Evolutionary conservation across 2,329 filamentous ascomycete species (phyloP).

Genomic region (Pseudogymnoascus sp.): DNA sequence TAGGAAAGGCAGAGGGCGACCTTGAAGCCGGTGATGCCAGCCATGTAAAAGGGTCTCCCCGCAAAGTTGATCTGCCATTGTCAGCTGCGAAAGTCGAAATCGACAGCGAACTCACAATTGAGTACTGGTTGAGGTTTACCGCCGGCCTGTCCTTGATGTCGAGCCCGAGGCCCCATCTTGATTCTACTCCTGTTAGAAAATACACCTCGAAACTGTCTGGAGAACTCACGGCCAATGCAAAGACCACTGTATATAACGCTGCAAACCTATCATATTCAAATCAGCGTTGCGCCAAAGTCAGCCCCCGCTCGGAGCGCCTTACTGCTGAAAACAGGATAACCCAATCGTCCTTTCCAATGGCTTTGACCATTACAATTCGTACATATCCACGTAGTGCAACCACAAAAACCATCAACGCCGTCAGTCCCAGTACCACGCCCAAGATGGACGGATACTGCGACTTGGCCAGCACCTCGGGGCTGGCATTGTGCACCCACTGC

Average conservation of each 20-base stretch:
- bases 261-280: slow-evolving; percentile 9
- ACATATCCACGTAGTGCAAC: slow-evolving; percentile 36
- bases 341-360: slow-evolving; percentile 41
- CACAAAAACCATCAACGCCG: slow-evolving; percentile 35
- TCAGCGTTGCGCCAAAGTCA: neutral
- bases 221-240: slow-evolving; percentile 41
- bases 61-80: slow-evolving; percentile 40
- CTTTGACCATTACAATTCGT: slow-evolving; percentile 37
- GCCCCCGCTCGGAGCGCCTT: slow-evolving; percentile 22
- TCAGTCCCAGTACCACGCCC: slow-evolving; percentile 40
- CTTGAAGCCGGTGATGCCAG: slow-evolving; percentile 51
- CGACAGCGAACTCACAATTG: slow-evolving; percentile 24
- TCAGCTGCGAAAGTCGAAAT: neutral
- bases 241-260: slow-evolving; percentile 40
- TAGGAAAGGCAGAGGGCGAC: slow-evolving; percentile 47
- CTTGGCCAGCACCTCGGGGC: slow-evolving; percentile 37
- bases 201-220: neutral
- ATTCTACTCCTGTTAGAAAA: slow-evolving; percentile 33
- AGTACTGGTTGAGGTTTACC: slow-evolving; percentile 39
- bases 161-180: slow-evolving; percentile 46
- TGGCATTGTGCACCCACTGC: slow-evolving; percentile 45
- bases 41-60: slow-evolving; percentile 47
- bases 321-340: slow-evolving; percentile 33
- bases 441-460: slow-evolving; percentile 45
- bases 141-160: slow-evolving; percentile 38